These are phyloP conservation scores for Plasmodium vivax DNA, from an alignment of 169 alveolate genomes.

Conservation along the genomic window DNA sequence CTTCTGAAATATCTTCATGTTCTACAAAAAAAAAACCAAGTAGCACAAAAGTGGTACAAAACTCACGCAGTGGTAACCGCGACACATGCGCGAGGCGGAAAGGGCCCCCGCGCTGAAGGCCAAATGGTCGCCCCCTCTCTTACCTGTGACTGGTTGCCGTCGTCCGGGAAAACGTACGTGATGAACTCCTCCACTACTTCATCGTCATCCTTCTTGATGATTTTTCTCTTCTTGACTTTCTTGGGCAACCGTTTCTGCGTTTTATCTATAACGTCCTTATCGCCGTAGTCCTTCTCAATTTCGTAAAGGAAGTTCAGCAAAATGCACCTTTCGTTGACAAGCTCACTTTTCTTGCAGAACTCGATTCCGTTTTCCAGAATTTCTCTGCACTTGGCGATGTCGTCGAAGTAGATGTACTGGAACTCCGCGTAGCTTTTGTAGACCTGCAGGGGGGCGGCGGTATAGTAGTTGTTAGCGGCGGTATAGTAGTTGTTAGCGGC, in stretches of 20 bases:
- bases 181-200: slow-evolving; percentile 77
- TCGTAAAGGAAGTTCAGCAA: slow-evolving; percentile 77
- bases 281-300: slow-evolving; percentile 80
- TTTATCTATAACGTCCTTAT: slow-evolving; percentile 75
- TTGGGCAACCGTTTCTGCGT: slow-evolving; percentile 79
- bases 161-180: slow-evolving; percentile 86
- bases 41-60: not conserved
- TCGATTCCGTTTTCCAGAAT: slow-evolving; percentile 84
- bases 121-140: not conserved
- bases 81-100: not conserved
- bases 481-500: not conserved
- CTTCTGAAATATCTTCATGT: slow-evolving; percentile 55
- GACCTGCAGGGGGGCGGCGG: slow-evolving; percentile 30
- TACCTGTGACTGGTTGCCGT: slow-evolving; percentile 80
- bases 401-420: slow-evolving; percentile 78
- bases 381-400: slow-evolving; percentile 77
- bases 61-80: not conserved
- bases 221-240: slow-evolving; percentile 82
- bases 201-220: slow-evolving; percentile 77
- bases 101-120: not conserved
- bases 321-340: slow-evolving; percentile 84
- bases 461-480: not conserved
- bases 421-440: slow-evolving; percentile 83
- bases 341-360: slow-evolving; percentile 79
- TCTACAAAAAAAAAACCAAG: slow-evolving; percentile 8